These are phyloP conservation scores for Naegleria gruberi DNA, from an alignment of 208 protist species.

Conservation along the genomic window DNA sequence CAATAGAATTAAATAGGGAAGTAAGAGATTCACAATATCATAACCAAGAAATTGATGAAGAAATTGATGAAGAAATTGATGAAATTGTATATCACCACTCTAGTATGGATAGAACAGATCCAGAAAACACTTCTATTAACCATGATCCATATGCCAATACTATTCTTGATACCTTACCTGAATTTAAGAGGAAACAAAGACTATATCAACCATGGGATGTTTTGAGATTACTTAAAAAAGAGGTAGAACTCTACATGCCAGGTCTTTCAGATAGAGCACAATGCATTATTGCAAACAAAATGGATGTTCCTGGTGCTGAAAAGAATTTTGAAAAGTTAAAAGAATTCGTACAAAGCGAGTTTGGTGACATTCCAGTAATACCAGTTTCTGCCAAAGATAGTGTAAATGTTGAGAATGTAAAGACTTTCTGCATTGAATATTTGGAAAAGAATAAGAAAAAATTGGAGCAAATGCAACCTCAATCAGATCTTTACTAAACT, in stretches of 20 bases:
- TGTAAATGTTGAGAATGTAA: not conserved
- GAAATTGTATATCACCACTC: not conserved
- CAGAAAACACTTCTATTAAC: not conserved
- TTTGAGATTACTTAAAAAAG: not conserved
- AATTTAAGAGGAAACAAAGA: not conserved
- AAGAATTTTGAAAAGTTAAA: slow-evolving; percentile 14
- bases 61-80: not conserved
- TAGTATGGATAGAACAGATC: not conserved
- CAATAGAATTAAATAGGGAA: not conserved
- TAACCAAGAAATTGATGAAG: not conserved
- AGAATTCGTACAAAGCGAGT: not conserved
- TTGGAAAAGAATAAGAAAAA: not conserved
- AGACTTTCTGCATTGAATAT: not conserved
- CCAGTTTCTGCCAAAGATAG: not conserved
- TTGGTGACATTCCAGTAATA: not conserved
- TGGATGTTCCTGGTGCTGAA: slow-evolving; percentile 3
- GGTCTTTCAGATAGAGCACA: not conserved
- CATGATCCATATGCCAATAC: not conserved
- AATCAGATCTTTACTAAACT: no score
- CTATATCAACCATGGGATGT: slow-evolving; percentile 4
- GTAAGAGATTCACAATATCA: not conserved
- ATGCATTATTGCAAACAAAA: slow-evolving; percentile 6
- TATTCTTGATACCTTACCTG: not conserved
- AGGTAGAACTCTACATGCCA: not conserved
- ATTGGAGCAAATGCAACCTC: no score